Percentiles rank a stretch among this genome's conserved stretches.
phyloP scores from a whole-genome alignment of 1,139 yeast species.

The Protomyces arabidopsidicola region DNA sequence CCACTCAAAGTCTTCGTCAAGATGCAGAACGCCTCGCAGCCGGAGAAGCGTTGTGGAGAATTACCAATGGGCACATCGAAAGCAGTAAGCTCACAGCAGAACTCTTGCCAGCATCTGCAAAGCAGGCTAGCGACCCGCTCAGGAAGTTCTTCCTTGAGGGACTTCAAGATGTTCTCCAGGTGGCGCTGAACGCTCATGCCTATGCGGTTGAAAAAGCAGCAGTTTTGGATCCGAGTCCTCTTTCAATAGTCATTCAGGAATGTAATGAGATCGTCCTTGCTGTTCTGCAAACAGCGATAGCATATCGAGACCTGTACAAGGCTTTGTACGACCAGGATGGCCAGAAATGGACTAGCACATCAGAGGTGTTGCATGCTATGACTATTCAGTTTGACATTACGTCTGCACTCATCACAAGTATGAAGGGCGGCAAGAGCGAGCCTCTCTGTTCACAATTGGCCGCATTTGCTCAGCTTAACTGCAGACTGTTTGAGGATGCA shows the following conservation, averaged over 20 bases:
- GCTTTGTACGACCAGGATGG: constrained; percentile 11
- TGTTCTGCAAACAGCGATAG: constrained; percentile 37
- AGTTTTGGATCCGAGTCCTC: constrained; percentile 21
- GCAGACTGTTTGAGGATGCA: constrained; percentile 37
- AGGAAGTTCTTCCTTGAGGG: constrained; percentile 31
- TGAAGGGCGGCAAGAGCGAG: constrained; percentile 10
- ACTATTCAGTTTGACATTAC: constrained; percentile 36
- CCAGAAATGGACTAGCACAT: constrained; percentile 38
- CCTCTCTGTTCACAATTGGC: constrained; percentile 35
- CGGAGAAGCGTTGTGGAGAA: constrained; percentile 50
- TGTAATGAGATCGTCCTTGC: constrained; percentile 37
- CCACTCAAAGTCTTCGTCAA: constrained; percentile 43
- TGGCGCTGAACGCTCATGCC: constrained; percentile 29
- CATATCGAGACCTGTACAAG: constrained; percentile 29
- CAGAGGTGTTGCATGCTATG: constrained; percentile 35
- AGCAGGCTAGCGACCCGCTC: constrained; percentile 22
- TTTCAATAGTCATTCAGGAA: constrained; percentile 32
- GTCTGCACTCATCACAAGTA: constrained; percentile 21
- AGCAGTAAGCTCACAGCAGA: constrained; percentile 20
- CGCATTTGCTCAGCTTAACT: constrained; percentile 37
- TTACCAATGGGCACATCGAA: constrained; percentile 36
- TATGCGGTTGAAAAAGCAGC: constrained; percentile 27
- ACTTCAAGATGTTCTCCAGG: constrained; percentile 29
- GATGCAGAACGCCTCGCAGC: constrained; percentile 57
- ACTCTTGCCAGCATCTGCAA: constrained; percentile 20